Conservation (phyloP, 2,329 filamentous ascomycete genomes). For the Verticillium albo-atrum region DNA sequence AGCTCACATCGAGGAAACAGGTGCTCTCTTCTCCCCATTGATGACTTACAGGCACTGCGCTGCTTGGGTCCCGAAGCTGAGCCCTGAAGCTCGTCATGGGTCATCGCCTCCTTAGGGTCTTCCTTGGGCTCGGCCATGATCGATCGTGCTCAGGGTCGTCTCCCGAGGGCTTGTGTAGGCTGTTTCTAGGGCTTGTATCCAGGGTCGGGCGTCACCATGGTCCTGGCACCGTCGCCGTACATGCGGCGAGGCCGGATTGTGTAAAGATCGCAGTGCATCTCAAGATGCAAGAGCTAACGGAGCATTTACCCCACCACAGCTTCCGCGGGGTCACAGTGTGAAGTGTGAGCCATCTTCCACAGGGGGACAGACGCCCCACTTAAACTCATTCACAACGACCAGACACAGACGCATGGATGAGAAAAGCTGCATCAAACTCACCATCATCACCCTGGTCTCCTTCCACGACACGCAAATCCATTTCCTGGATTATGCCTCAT, state of each 20-base stretch:
- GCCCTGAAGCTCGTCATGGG: conserved; percentile 33
- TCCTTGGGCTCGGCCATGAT: conserved; percentile 15
- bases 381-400: not conserved
- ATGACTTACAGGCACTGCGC: conserved; percentile 38
- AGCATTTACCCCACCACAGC: not conserved
- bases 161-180: not conserved
- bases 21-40: not conserved
- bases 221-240: not conserved
- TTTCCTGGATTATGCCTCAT: not conserved
- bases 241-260: not conserved
- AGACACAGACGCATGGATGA: not conserved
- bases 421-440: not conserved
- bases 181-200: no score
- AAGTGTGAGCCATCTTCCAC: not conserved
- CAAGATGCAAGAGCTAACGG: not conserved
- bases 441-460: not conserved
- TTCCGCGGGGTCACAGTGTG: not conserved
- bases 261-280: no score
- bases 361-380: not conserved
- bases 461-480: not conserved
- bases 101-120: conserved; percentile 35
- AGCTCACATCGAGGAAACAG: not conserved
- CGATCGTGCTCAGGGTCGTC: not conserved
- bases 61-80: conserved; percentile 20
- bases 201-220: not conserved